These are phyloP conservation scores for Pascua guehoae DNA, from an alignment of 1,284 basidiomycete genomes.

Conservation along the genomic window DNA sequence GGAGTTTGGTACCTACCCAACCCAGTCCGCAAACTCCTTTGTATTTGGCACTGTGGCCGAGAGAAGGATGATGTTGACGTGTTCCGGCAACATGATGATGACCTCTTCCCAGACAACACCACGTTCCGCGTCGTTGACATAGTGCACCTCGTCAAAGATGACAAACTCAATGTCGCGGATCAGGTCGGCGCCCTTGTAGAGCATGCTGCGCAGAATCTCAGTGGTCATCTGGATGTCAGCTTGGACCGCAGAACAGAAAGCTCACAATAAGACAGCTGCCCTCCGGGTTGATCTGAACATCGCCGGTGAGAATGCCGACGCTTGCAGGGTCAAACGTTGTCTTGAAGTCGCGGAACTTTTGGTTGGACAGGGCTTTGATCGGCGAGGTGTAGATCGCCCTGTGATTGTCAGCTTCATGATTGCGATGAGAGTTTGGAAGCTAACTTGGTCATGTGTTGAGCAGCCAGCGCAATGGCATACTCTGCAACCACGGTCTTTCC, in stretches of 20 bases:
- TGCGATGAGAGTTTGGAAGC: slow-evolving; percentile 14
- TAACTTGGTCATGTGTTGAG: slow-evolving; percentile 96
- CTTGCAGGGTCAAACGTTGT: slow-evolving; percentile 87
- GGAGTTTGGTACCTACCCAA: slow-evolving; percentile 65
- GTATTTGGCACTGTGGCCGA: slow-evolving; percentile 99
- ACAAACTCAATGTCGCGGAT: slow-evolving; percentile 99
- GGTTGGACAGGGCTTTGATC: slow-evolving; percentile 98
- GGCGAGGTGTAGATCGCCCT: slow-evolving; percentile 98
- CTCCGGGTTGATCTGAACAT: slow-evolving; percentile 99
- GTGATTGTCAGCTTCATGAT: slow-evolving; percentile 8
- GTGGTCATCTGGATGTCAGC: slow-evolving; percentile 69
- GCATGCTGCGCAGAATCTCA: slow-evolving; percentile 98
- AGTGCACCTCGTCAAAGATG: slow-evolving; percentile 99
- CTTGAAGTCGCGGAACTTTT: slow-evolving; percentile 99
- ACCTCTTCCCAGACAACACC: slow-evolving; percentile 99
- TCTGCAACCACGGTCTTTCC: slow-evolving; percentile 99
- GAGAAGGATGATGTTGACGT: slow-evolving; percentile 92
- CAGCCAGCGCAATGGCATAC: slow-evolving; percentile 94
- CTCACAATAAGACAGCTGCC: slow-evolving; percentile 84
- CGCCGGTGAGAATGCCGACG: slow-evolving; percentile 95
- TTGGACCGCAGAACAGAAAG: neutral
- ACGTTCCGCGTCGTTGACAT: slow-evolving; percentile 98
- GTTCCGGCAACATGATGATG: slow-evolving; percentile 97
- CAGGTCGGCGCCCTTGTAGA: slow-evolving; percentile 96
- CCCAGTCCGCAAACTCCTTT: slow-evolving; percentile 98